Conservation (phyloP, 352 stramenopile species). For the Pythium aquatile region DNA sequence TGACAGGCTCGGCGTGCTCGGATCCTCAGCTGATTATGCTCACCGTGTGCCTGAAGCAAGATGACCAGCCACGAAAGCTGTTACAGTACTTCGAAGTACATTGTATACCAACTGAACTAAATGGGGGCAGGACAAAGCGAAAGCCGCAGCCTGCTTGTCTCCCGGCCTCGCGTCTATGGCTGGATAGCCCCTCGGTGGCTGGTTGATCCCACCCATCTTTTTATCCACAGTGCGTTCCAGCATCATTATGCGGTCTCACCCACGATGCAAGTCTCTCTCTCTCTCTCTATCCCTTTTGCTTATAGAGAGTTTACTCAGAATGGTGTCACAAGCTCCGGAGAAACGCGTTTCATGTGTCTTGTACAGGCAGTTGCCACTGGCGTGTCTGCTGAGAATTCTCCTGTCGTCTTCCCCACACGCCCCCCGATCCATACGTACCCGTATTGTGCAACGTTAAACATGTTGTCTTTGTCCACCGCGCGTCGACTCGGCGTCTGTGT, state of each 20-base stretch:
- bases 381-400: background rate
- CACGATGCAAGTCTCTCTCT: background rate
- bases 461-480: background rate
- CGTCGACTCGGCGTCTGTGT: background rate
- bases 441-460: background rate
- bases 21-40: no score
- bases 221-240: background rate
- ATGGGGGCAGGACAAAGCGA: no score
- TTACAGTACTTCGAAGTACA: background rate
- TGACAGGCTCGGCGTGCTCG: no score
- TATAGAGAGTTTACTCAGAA: background rate
- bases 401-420: background rate
- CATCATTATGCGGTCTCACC: background rate
- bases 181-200: no score
- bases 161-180: no score
- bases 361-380: background rate
- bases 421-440: background rate
- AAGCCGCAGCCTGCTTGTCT: no score
- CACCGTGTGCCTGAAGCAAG: background rate
- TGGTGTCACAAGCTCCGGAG: no score
- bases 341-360: background rate
- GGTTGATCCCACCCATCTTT: background rate
- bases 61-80: background rate
- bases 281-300: background rate
- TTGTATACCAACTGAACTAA: no score